A percentile compares a stretch with the other conserved stretches of the same genome.
phyloP scores from a whole-genome alignment of 495 filamentous ascomycete genomes.

The Cudoniella acicularis region DNA sequence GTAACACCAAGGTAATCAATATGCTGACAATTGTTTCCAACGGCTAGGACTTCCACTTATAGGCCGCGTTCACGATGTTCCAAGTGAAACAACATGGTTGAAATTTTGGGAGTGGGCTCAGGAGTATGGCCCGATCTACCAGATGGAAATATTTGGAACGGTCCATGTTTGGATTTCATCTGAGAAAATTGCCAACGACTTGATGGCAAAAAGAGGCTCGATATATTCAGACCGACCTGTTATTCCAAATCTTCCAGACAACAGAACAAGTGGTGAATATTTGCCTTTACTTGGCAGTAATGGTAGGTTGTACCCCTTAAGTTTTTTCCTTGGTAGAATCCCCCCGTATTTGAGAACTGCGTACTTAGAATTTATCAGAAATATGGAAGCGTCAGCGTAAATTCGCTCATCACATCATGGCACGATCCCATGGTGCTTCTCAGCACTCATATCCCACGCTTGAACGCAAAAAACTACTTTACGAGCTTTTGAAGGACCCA shows the following conservation, averaged over 20 bases:
- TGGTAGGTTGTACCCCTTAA: constrained; percentile 1
- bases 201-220: constrained; percentile 33
- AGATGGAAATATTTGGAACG: constrained; percentile 26
- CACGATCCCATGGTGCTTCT: constrained; percentile 34
- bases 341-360: too few species aligned
- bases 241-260: constrained; percentile 31
- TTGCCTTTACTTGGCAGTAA: background rate
- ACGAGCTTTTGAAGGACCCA: constrained; percentile 35
- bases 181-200: constrained; percentile 37
- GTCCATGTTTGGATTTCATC: constrained; percentile 32
- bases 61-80: constrained; percentile 57
- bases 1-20: background rate
- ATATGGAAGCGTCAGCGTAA: constrained; percentile 56
- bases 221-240: constrained; percentile 51
- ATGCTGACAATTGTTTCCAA: background rate
- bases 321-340: too few species aligned
- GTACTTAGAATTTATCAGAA: constrained; percentile 27
- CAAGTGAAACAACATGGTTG: constrained; percentile 41
- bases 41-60: constrained; percentile 44
- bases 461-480: constrained; percentile 53
- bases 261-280: constrained; percentile 3
- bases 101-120: constrained; percentile 40
- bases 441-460: constrained; percentile 49
- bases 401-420: constrained; percentile 55
- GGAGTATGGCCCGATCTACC: constrained; percentile 37